phyloP scores from a whole-genome alignment of 129 eudicot species.

The Ambrosia artemisiifolia region DNA sequence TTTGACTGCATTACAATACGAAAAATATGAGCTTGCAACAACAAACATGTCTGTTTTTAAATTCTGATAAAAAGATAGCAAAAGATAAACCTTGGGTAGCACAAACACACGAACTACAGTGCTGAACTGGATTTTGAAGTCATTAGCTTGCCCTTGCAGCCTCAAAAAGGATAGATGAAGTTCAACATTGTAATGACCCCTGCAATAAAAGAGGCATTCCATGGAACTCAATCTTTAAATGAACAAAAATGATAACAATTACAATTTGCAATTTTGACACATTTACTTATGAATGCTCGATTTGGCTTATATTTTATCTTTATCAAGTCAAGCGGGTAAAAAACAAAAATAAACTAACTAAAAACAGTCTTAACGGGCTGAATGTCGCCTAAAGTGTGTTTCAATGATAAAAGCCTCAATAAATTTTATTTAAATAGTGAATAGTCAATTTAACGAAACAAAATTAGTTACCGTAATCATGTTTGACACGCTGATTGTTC shows the following conservation, averaged over 20 bases:
- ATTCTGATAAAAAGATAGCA: background rate
- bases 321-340: background rate
- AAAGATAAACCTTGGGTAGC: slow-evolving; percentile 70
- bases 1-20: slow-evolving; percentile 58
- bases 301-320: background rate
- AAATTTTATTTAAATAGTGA: background rate
- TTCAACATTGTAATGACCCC: slow-evolving; percentile 89
- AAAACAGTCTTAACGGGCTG: background rate
- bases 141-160: slow-evolving; percentile 97
- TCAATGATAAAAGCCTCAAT: background rate
- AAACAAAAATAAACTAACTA: background rate
- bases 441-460: background rate
- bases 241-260: slow-evolving; percentile 1
- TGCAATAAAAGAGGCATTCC: slow-evolving; percentile 23
- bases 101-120: slow-evolving; percentile 87
- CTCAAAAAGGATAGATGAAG: slow-evolving; percentile 87
- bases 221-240: slow-evolving; percentile 7
- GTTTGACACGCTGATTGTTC: background rate
- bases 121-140: slow-evolving; percentile 93
- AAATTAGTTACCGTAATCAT: background rate
- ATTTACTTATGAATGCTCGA: slow-evolving; percentile 1
- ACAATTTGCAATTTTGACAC: background rate
- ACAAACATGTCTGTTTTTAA: background rate
- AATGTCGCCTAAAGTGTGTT: background rate
- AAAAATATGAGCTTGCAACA: background rate